Evolutionary conservation across 441 rosid genomes (phyloP).

Genomic region (Populus hybrid): DNA sequence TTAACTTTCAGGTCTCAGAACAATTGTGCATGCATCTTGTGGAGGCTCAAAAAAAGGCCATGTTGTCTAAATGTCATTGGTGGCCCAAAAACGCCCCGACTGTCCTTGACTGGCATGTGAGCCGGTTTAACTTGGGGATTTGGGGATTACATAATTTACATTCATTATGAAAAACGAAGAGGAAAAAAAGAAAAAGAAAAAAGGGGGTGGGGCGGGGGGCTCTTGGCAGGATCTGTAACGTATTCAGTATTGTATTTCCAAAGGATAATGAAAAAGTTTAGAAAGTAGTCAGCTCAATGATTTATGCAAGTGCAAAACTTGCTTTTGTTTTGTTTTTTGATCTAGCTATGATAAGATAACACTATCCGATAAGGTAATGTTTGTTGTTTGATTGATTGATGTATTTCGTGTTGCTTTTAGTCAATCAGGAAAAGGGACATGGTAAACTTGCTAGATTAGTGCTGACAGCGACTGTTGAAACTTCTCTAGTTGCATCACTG

Average conservation of each 20-base stretch:
- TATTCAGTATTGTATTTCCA: not conserved
- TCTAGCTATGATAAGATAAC: conserved; percentile 9
- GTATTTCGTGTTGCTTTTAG: conserved; percentile 15
- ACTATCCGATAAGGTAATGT: conserved; percentile 29
- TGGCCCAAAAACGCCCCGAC: not conserved
- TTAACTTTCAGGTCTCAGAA: no score
- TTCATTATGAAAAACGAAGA: not conserved
- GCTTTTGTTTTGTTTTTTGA: conserved; percentile 11
- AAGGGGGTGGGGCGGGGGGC: no score
- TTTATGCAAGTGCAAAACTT: conserved; percentile 14
- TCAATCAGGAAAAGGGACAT: conserved; percentile 21
- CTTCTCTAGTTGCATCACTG: conserved; percentile 31
- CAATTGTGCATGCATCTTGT: not conserved
- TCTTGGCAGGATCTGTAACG: not conserved
- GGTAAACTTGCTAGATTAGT: conserved; percentile 33
- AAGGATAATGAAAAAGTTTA: not conserved
- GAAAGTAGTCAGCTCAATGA: conserved; percentile 15
- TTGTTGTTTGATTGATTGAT: conserved; percentile 30
- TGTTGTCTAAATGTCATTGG: not conserved
- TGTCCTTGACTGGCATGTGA: not conserved
- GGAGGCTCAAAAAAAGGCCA: no score
- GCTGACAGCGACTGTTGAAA: conserved; percentile 37
- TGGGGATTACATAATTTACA: no score
- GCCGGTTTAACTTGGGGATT: no score
- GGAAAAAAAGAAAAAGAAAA: no score